Conservation (phyloP, 345 rosid species). For the Barbarea vulgaris region DNA sequence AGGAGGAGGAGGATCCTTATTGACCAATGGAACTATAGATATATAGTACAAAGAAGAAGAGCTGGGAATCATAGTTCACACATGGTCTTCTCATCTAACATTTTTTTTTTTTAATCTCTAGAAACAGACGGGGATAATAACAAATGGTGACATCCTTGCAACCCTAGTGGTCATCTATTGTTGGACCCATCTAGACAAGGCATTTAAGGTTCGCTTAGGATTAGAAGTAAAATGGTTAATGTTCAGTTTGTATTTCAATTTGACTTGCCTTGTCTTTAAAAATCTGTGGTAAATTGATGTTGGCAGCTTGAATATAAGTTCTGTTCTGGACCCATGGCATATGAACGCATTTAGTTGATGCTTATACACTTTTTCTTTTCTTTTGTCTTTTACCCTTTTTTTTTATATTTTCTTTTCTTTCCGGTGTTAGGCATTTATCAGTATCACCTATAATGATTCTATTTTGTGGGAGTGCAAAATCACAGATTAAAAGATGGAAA, state of each 20-base stretch:
- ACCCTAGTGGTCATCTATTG: constrained; percentile 27
- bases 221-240: background rate
- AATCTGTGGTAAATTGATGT: constrained; percentile 8
- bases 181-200: constrained; percentile 28
- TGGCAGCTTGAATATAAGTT: constrained; percentile 27
- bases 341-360: constrained; percentile 19
- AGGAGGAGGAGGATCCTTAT: constrained; percentile 22
- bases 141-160: constrained; percentile 36
- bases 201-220: constrained; percentile 32
- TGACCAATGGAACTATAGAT: constrained; percentile 34
- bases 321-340: constrained; percentile 28
- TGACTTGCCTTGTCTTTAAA: constrained; percentile 2
- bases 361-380: background rate
- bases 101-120: background rate
- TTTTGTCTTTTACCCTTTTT: background rate
- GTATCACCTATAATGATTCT: constrained; percentile 11
- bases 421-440: constrained; percentile 16
- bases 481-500: constrained; percentile 25
- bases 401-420: background rate
- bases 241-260: constrained; percentile 26
- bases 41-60: constrained; percentile 26
- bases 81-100: constrained; percentile 36
- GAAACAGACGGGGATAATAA: constrained; percentile 10
- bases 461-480: constrained; percentile 27
- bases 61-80: constrained; percentile 28